Evolutionary conservation across 257 asterid species (phyloP), one percentile per base, ranked within the genome.

Genomic region (Jacaranda mimosifolia): DNA sequence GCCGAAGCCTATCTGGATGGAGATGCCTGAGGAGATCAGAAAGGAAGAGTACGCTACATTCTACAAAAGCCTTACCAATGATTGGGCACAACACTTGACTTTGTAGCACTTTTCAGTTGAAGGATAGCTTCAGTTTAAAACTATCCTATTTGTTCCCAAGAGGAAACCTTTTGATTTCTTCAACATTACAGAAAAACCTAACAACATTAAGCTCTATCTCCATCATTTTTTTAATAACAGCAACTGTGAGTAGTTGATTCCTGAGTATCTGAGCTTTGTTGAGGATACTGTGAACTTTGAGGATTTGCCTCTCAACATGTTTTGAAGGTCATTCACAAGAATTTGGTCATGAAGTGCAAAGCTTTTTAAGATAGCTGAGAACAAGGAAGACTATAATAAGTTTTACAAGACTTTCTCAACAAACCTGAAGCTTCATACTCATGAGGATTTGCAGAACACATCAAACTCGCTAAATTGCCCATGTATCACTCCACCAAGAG

Each of bases 1-100:
- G 76, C 96, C 86, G 84, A 88, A 88, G 76, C 91, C 96, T 3
- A 86, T 90, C 12, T 90, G 93, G 96, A 81, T 88, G 91, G 80
- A 90, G 80, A 90, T 88, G 79, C 93, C 93, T 0, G 93, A 90
- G 74, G 96, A 88, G 80, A 90, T 86, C 67, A 85, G 84, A 0
- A 88, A 88, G 87, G 96, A 88, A 18, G 93, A 90, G 55, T 90
- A 90, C 80, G 82, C 93, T 14, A 90, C 96, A 5, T 88, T 90
- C 89, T 90, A 90, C 86, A 90, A 90, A 75, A 86, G 91, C 51
- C 87, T 89, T 7, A 87, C 94, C 6, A 89, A 89, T 58, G 89
- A 86, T 19, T 88, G 96, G 93, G 93, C 88, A 80, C 90, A 90
- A 53, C 93, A 90, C 57, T 75, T 90, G 78, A 89, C 90, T 51